Evolutionary conservation across 345 rosid species (phyloP).

Genomic region (Cardamine resedifolia): DNA sequence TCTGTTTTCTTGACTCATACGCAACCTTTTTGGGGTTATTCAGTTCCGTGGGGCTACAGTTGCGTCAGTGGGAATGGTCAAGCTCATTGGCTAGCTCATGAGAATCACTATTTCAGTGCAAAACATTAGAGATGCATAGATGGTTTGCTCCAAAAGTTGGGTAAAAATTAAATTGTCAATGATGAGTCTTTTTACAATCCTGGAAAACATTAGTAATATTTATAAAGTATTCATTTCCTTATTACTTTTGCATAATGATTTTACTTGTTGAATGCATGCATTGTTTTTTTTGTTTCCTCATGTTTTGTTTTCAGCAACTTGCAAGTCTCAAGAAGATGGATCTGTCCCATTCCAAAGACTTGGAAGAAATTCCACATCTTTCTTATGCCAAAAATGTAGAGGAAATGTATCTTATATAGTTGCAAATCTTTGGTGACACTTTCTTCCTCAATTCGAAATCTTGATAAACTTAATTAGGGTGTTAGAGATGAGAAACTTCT

Average conservation of each 20-base stretch:
- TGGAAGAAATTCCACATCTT: neutral
- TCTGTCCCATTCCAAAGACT: neutral
- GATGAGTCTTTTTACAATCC: too few relatives aligned
- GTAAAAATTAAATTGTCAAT: too few relatives aligned
- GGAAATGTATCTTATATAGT: neutral
- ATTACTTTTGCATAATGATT: too few relatives aligned
- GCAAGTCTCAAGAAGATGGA: neutral
- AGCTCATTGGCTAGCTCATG: constrained; percentile 45
- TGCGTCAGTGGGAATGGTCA: constrained; percentile 63
- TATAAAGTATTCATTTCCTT: too few relatives aligned
- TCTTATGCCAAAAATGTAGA: neutral
- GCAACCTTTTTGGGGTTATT: constrained; percentile 4
- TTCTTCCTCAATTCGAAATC: neutral
- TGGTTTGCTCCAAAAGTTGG: too few relatives aligned
- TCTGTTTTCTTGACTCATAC: neutral
- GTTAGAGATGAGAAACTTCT: neutral
- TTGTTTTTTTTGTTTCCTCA: neutral
- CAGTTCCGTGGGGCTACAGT: constrained; percentile 68
- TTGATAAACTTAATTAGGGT: neutral
- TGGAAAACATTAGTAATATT: too few relatives aligned
- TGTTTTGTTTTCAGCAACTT: neutral
- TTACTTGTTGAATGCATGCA: neutral
- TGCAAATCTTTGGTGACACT: neutral
- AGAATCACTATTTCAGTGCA: too few relatives aligned
- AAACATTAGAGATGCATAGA: too few relatives aligned